These are phyloP conservation scores for Vanderwaltozyma yarrowii DNA, from an alignment of 805 yeast genomes.

Conservation along the genomic window DNA sequence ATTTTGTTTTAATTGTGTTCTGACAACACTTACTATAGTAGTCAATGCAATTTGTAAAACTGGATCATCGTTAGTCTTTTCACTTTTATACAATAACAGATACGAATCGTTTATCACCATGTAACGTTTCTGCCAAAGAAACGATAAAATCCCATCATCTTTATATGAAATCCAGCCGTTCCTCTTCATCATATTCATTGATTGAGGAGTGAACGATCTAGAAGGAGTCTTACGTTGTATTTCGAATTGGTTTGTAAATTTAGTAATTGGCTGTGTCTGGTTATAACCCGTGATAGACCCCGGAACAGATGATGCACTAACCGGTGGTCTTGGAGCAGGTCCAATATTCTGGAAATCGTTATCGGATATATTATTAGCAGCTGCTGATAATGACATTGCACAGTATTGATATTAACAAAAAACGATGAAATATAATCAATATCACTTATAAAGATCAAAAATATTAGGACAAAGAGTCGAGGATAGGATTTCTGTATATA, in stretches of 20 bases:
- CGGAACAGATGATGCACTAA: conserved; percentile 7
- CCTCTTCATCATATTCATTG: conserved; percentile 13
- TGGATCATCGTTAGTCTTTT: conserved; percentile 36
- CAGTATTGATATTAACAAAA: no score
- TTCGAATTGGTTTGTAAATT: conserved; percentile 11
- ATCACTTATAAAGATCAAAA: no score
- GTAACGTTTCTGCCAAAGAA: conserved; percentile 87
- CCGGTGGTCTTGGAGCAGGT: conserved; percentile 46
- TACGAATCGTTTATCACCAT: conserved; percentile 68
- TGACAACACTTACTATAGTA: conserved; percentile 52
- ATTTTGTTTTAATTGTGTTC: conserved; percentile 62
- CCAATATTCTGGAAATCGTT: conserved; percentile 45
- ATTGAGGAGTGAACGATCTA: neutral
- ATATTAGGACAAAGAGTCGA: no score
- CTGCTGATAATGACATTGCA: conserved; percentile 39
- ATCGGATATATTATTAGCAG: conserved; percentile 35
- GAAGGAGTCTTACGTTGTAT: neutral
- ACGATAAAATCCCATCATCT: conserved; percentile 83
- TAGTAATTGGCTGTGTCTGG: conserved; percentile 28
- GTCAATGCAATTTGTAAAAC: conserved; percentile 45
- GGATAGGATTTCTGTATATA: no score
- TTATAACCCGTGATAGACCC: conserved; percentile 20
- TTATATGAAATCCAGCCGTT: conserved; percentile 84
- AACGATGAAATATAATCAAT: no score
- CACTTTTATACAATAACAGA: conserved; percentile 65